phyloP scores from a whole-genome alignment of 768 basidiomycete genomes.

The Podaxis sp. region DNA sequence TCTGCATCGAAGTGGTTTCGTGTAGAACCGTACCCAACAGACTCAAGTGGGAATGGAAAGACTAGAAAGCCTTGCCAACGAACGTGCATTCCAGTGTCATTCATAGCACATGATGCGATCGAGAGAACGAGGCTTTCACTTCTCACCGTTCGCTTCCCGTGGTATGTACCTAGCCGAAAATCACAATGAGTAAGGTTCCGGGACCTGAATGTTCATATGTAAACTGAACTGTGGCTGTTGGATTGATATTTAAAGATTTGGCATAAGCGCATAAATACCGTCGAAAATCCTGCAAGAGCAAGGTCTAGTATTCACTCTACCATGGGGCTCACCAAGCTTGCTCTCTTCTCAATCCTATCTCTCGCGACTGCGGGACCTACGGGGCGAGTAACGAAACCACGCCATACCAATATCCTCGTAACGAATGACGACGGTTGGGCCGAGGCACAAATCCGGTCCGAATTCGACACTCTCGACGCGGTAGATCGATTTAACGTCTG shows the following conservation, averaged over 20 bases:
- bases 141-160: not conserved
- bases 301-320: not conserved
- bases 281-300: not conserved
- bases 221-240: not conserved
- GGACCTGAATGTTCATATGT: not conserved
- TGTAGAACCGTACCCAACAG: too few relatives aligned
- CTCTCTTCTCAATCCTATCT: slow-evolving; percentile 6
- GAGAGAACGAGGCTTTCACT: not conserved
- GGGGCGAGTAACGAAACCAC: not conserved
- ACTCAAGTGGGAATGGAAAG: too few relatives aligned
- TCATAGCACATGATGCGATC: not conserved
- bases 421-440: slow-evolving; percentile 47
- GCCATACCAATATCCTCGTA: slow-evolving; percentile 25
- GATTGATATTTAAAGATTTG: not conserved
- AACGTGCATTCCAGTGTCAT: not conserved
- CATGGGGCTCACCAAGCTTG: not conserved
- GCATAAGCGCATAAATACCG: not conserved
- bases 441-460: slow-evolving; percentile 43
- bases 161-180: not conserved
- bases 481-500: slow-evolving; percentile 38
- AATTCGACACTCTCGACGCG: slow-evolving; percentile 35
- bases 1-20: too few relatives aligned
- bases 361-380: slow-evolving; percentile 11
- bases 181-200: not conserved
- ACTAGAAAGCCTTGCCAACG: not conserved